Evolutionary conservation across 148 eudicot species (phyloP).

Genomic region (Pharnaceum exiguum): DNA sequence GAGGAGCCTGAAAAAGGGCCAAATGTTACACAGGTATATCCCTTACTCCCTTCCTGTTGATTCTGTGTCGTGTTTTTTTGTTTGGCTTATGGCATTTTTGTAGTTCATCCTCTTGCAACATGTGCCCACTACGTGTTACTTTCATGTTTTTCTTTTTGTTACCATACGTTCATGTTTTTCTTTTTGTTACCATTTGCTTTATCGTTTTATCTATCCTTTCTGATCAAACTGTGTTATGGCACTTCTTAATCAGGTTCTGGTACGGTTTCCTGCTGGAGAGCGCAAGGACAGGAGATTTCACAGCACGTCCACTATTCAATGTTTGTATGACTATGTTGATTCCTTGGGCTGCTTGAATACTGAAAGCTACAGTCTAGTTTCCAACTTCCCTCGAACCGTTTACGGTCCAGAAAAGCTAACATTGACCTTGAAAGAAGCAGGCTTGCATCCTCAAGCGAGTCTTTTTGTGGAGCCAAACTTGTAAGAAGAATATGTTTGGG

Average conservation of each 20-base stretch:
- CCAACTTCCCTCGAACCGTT: constrained; percentile 87
- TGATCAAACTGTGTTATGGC: not conserved
- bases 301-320: constrained; percentile 57
- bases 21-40: constrained; percentile 81
- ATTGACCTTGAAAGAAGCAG: constrained; percentile 74
- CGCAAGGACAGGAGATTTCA: constrained; percentile 84
- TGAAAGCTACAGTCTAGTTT: constrained; percentile 70
- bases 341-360: constrained; percentile 73
- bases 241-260: constrained; percentile 59
- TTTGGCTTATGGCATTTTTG: too few species aligned
- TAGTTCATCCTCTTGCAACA: too few species aligned
- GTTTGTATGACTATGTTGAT: constrained; percentile 87
- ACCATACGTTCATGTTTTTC: too few species aligned
- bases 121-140: too few species aligned
- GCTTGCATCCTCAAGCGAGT: constrained; percentile 94
- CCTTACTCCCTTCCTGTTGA: not conserved
- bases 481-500: constrained; percentile 19
- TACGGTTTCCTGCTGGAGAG: constrained; percentile 82
- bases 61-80: not conserved
- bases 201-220: too few species aligned
- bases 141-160: too few species aligned
- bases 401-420: constrained; percentile 70
- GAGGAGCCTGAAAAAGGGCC: constrained; percentile 95
- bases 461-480: constrained; percentile 81
- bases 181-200: too few species aligned